These are phyloP conservation scores for Curvularia verruculosa DNA, from an alignment of 2,329 filamentous ascomycete species.

Conservation along the genomic window DNA sequence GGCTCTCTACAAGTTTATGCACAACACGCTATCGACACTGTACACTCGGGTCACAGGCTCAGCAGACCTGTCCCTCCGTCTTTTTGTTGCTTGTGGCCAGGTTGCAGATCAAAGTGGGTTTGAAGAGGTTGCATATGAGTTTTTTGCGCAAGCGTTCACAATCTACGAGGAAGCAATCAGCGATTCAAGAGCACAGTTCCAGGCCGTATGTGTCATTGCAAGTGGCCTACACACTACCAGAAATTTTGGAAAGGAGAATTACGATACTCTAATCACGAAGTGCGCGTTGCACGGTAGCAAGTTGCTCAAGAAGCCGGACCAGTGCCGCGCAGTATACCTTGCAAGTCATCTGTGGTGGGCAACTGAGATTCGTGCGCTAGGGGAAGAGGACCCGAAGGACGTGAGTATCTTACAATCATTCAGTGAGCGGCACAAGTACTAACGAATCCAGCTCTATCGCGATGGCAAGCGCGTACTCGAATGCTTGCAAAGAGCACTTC, in stretches of 20 bases:
- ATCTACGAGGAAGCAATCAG: conserved; percentile 97
- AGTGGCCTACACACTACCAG: conserved; percentile 86
- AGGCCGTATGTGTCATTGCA: conserved; percentile 93
- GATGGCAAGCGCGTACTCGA: conserved; percentile 97
- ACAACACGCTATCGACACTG: conserved; percentile 82
- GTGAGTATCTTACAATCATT: conserved; percentile 58
- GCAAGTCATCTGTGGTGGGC: conserved; percentile 99
- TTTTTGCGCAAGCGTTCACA: conserved; percentile 97
- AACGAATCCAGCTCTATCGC: conserved; percentile 72
- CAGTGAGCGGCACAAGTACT: conserved; percentile 4
- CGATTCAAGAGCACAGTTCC: conserved; percentile 95
- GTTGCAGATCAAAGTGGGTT: conserved; percentile 89
- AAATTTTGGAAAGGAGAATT: conserved; percentile 95
- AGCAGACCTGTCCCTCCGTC: conserved; percentile 83
- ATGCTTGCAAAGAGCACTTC: conserved; percentile 90
- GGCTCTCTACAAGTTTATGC: conserved; percentile 93
- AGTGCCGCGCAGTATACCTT: conserved; percentile 94
- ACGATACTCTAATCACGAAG: conserved; percentile 98
- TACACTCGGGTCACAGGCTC: conserved; percentile 87
- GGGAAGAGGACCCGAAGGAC: conserved; percentile 80
- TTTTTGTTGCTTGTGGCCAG: conserved; percentile 92
- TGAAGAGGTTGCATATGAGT: conserved; percentile 96
- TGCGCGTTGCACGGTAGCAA: conserved; percentile 96
- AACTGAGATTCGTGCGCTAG: conserved; percentile 76
- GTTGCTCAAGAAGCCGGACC: conserved; percentile 94